phyloP scores from a whole-genome alignment of 1,139 yeast genomes.

The Kodamaea arcana region DNA sequence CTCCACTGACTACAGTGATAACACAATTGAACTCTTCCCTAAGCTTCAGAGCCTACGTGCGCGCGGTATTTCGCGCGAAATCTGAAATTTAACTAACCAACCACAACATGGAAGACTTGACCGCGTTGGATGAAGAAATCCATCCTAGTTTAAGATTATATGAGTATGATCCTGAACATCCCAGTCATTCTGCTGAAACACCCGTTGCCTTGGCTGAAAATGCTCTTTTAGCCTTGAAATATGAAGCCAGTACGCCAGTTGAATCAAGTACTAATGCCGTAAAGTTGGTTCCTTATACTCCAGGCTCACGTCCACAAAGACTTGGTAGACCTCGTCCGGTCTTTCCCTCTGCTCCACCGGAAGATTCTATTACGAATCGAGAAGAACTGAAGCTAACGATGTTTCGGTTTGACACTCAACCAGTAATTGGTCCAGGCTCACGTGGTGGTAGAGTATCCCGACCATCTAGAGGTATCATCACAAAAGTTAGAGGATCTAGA shows the following conservation, averaged over 20 bases:
- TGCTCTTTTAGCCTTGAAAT: background rate
- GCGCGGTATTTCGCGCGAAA: too few species aligned
- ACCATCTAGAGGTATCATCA: constrained; percentile 19
- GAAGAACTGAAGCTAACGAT: constrained; percentile 32
- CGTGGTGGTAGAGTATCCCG: constrained; percentile 30
- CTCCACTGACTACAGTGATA: too few species aligned
- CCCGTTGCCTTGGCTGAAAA: background rate
- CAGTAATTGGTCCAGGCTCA: constrained; percentile 44
- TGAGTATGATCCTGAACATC: constrained; percentile 1
- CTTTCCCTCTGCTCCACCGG: constrained; percentile 17
- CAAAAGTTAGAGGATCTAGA: constrained; percentile 3
- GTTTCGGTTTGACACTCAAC: constrained; percentile 35
- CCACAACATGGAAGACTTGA: background rate
- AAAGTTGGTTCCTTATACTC: constrained; percentile 31
- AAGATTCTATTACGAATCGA: constrained; percentile 28
- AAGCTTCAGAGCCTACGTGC: too few species aligned
- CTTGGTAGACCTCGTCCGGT: constrained; percentile 34
- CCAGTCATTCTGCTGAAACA: background rate
- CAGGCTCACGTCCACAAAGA: constrained; percentile 27
- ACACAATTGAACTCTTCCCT: too few species aligned
- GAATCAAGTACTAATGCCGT: constrained; percentile 1
- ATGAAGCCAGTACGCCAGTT: background rate
- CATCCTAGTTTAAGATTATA: constrained; percentile 6
- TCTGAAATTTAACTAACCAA: too few species aligned
- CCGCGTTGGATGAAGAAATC: constrained; percentile 1